Evolutionary conservation across 78 protist species (phyloP).

Genomic region (Dictyostelium firmibasis): DNA sequence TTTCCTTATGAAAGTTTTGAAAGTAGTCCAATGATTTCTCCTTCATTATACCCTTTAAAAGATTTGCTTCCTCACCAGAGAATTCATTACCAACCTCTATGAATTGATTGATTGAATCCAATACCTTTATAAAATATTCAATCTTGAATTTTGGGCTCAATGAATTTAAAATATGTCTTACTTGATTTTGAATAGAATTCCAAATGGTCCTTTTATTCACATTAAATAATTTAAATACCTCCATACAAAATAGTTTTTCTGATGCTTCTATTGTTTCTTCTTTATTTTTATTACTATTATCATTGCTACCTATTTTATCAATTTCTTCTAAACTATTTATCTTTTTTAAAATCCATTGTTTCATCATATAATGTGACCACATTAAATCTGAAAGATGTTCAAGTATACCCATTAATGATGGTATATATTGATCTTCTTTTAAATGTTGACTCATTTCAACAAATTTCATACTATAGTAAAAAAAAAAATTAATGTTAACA

Average conservation of each 20-base stretch:
- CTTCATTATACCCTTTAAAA: constrained; percentile 29
- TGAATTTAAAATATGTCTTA: constrained; percentile 32
- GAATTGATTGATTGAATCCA: constrained; percentile 64
- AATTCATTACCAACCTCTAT: constrained; percentile 67
- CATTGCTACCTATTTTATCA: background rate
- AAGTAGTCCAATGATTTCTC: constrained; percentile 73
- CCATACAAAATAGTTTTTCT: constrained; percentile 36
- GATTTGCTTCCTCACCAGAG: constrained; percentile 50
- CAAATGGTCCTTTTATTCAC: constrained; percentile 38
- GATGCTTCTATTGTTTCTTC: background rate
- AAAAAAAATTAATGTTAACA: background rate
- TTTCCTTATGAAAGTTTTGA: constrained; percentile 57
- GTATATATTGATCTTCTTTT: constrained; percentile 74
- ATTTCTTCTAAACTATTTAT: background rate
- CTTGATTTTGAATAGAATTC: constrained; percentile 64
- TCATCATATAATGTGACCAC: constrained; percentile 70
- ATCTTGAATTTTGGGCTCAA: constrained; percentile 57
- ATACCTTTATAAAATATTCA: constrained; percentile 59
- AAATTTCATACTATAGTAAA: constrained; percentile 62
- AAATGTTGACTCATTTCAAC: constrained; percentile 38
- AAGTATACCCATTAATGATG: constrained; percentile 23
- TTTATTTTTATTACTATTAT: background rate
- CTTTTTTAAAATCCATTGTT: constrained; percentile 19
- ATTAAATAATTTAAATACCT: constrained; percentile 16
- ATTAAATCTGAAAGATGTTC: constrained; percentile 64